Evolutionary conservation across 1,139 yeast species (phyloP).

Genomic region (Hansenula anomala): DNA sequence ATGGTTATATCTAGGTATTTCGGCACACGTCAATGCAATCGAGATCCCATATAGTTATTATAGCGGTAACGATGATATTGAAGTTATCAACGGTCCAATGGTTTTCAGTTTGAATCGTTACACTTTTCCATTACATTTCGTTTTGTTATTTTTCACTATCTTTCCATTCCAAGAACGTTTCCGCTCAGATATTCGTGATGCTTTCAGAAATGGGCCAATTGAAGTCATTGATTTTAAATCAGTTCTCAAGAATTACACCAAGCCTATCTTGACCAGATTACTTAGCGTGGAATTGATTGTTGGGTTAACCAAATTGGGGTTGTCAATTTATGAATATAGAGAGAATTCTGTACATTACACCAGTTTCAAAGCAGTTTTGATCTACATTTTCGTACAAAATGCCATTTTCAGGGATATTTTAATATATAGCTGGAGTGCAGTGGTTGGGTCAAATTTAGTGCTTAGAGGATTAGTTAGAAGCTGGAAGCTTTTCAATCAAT

Average conservation of each 20-base stretch:
- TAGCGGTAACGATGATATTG: constrained; percentile 1
- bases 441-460: background rate
- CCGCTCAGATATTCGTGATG: background rate
- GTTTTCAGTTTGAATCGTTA: constrained; percentile 16
- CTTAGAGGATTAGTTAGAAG: background rate
- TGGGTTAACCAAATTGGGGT: constrained; percentile 4
- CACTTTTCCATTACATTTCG: constrained; percentile 13
- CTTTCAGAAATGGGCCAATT: background rate
- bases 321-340: constrained; percentile 7
- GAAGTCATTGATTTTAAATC: background rate
- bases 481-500: constrained; percentile 7
- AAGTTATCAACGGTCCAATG: background rate
- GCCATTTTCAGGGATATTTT: constrained; percentile 2
- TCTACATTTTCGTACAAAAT: constrained; percentile 5
- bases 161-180: constrained; percentile 2
- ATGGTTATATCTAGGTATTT: background rate
- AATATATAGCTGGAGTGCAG: constrained; percentile 7
- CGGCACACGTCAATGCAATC: constrained; percentile 5
- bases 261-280: constrained; percentile 2
- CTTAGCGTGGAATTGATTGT: constrained; percentile 5
- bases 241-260: background rate
- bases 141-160: background rate
- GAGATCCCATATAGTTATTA: constrained; percentile 7
- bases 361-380: constrained; percentile 5
- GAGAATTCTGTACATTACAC: constrained; percentile 6